A percentile compares a stretch with the other conserved stretches of the same genome.
Evolutionary conservation across 108 stramenopile genomes (phyloP).

Genomic region (Skeletonema tropicum): DNA sequence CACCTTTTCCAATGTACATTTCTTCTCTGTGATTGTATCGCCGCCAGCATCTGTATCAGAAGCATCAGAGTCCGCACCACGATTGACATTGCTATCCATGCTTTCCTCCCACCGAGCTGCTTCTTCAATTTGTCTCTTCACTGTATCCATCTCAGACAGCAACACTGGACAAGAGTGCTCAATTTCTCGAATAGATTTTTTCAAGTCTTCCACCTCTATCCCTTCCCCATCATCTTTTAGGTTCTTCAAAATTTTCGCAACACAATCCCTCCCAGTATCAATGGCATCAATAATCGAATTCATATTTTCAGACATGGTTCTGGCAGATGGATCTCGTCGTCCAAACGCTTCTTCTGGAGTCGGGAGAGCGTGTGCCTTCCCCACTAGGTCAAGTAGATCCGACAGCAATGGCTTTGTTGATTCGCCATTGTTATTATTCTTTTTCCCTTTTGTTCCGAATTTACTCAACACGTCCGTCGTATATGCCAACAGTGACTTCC

Average conservation of each 20-base stretch:
- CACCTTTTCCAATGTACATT: constrained; percentile 49
- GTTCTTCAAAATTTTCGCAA: constrained; percentile 32
- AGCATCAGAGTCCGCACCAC: constrained; percentile 56
- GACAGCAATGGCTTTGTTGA: constrained; percentile 14
- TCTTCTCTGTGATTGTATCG: constrained; percentile 34
- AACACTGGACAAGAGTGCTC: constrained; percentile 43
- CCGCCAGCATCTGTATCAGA: constrained; percentile 34
- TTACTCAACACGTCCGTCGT: constrained; percentile 29
- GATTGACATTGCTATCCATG: constrained; percentile 38
- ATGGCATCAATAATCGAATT: constrained; percentile 48
- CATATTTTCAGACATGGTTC: constrained; percentile 50
- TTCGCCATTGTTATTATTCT: constrained; percentile 7
- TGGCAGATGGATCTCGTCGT: constrained; percentile 42
- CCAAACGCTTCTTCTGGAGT: constrained; percentile 54
- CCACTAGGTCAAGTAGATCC: constrained; percentile 42
- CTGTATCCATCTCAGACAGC: constrained; percentile 51
- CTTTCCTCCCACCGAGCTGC: constrained; percentile 40
- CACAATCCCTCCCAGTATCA: constrained; percentile 45
- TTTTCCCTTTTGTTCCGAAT: constrained; percentile 2
- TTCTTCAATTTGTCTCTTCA: constrained; percentile 35
- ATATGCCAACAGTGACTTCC: constrained; percentile 40
- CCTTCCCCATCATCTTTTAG: constrained; percentile 61
- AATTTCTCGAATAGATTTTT: constrained; percentile 51
- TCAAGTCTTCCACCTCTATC: constrained; percentile 62
- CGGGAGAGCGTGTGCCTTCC: constrained; percentile 50